Conservation (phyloP, 164 flowering plant genomes). For the Vitis rupestris region DNA sequence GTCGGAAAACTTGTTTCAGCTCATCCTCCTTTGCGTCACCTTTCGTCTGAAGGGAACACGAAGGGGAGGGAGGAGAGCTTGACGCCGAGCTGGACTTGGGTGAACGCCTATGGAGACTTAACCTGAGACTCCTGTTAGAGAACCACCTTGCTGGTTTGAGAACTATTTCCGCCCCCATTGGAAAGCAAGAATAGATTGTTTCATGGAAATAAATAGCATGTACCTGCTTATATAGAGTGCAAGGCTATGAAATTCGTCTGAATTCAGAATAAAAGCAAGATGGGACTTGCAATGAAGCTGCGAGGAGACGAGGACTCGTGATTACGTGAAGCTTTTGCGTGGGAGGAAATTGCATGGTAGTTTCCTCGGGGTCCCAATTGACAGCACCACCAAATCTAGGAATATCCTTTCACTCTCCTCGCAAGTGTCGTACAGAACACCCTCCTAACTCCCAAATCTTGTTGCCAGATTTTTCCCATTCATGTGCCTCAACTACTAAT, state of each 20-base stretch:
- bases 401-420: too few relatives aligned
- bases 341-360: conserved; percentile 13
- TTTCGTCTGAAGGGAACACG: not conserved
- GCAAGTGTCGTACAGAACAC: too few relatives aligned
- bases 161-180: conserved; percentile 23
- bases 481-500: too few relatives aligned
- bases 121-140: conserved; percentile 22
- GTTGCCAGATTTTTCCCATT: too few relatives aligned
- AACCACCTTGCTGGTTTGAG: conserved; percentile 28
- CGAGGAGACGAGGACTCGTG: not conserved
- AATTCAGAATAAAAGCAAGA: too few relatives aligned
- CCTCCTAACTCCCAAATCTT: too few relatives aligned
- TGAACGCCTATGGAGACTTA: conserved; percentile 11
- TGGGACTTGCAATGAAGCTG: conserved; percentile 15
- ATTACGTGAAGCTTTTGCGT: conserved; percentile 1
- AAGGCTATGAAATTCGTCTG: too few relatives aligned
- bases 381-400: not conserved
- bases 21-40: conserved; percentile 23
- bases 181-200: not conserved
- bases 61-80: conserved; percentile 15
- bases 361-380: conserved; percentile 10
- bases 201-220: not conserved
- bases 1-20: conserved; percentile 48
- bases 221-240: too few relatives aligned
- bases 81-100: conserved; percentile 12